Base-by-base conservation (phyloP, 305 asterid species). In the Lippia alba region DNA sequence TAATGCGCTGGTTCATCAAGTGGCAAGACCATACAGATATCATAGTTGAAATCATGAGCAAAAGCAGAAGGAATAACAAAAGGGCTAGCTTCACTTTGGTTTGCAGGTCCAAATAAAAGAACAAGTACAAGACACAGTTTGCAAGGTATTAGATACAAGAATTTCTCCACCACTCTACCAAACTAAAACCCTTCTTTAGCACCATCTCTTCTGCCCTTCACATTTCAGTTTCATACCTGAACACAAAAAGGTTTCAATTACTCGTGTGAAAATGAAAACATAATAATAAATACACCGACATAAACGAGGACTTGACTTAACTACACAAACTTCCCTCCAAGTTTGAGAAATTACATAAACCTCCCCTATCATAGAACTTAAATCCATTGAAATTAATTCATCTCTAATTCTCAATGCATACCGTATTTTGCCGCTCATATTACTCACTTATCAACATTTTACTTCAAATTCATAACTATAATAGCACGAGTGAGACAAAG, bases 141-240 rank as follows among this genome's bases (percentile, higher is more conserved):
- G 83, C 80, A 80, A 80, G 57, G 79, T 66, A 73, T 39, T 72
- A 80, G 78, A 73, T 74, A 82, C 89, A 84, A 77, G 80, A 79
- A 36, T 70, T 77, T 73, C n/a, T 19, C 63, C 76, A 61, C 36
- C 59, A 30, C 59, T 67, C 69, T 41, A 60, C 40, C 70, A 64
- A 71, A 64, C 63, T 49, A 60, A 72, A 74, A 41, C 72, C 50
- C 57, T 51, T 24, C 30, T 24, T 24, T 6, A 36, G 46, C 71
- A 50, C 71, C 78, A 14, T 65, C 70, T 24, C 55, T 45, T 15
- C 24, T 53, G 45, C 62, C 18, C 40, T 39, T 44, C 70, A 65
- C 15, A 24, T 19, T 34, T 72, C 79, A 62, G 55, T 44, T 33
- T 49, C 54, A 73, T 40, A 70, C 41, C 46, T 19, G 57, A 12